Percentiles rank a stretch among this genome's conserved stretches.
Evolutionary conservation across 768 basidiomycete genomes (phyloP).

Genomic region (Boletales sp.): DNA sequence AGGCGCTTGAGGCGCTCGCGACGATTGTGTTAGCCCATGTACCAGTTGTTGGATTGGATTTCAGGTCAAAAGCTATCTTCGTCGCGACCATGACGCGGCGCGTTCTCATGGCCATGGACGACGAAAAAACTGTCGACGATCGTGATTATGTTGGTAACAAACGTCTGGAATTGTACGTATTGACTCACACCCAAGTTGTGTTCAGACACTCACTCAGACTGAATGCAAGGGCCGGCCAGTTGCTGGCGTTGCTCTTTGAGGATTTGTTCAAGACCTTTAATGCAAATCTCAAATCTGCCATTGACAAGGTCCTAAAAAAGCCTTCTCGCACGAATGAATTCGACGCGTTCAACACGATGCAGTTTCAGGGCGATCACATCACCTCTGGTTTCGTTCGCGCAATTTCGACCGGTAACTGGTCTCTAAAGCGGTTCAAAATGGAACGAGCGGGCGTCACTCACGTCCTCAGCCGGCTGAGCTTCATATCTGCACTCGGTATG

Average conservation of each 20-base stretch:
- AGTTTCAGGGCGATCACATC: constrained; percentile 94
- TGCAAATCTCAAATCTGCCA: constrained; percentile 87
- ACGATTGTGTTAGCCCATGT: constrained; percentile 97
- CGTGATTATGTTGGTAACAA: constrained; percentile 99
- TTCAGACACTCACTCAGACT: constrained; percentile 9
- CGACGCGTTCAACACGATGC: constrained; percentile 92
- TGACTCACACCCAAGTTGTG: neutral
- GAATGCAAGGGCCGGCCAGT: constrained; percentile 79
- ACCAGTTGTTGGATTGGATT: constrained; percentile 84
- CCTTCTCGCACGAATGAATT: constrained; percentile 91
- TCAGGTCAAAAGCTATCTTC: constrained; percentile 92
- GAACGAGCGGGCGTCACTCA: constrained; percentile 98
- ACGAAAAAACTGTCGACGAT: constrained; percentile 97
- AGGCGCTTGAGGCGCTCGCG: constrained; percentile 93
- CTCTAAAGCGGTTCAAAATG: constrained; percentile 98
- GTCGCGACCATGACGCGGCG: constrained; percentile 96
- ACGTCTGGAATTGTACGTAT: constrained; percentile 87
- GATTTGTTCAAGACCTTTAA: constrained; percentile 99
- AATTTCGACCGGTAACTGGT: constrained; percentile 99
- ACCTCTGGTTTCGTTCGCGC: constrained; percentile 95
- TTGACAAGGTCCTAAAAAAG: constrained; percentile 97
- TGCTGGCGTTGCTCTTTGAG: constrained; percentile 93
- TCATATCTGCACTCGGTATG: constrained; percentile 98
- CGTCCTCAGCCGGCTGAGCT: constrained; percentile 90
- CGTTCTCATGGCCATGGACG: constrained; percentile 94